Base-by-base conservation (phyloP, 2,329 filamentous ascomycete genomes). In the Grosmannia clavigera region DNA sequence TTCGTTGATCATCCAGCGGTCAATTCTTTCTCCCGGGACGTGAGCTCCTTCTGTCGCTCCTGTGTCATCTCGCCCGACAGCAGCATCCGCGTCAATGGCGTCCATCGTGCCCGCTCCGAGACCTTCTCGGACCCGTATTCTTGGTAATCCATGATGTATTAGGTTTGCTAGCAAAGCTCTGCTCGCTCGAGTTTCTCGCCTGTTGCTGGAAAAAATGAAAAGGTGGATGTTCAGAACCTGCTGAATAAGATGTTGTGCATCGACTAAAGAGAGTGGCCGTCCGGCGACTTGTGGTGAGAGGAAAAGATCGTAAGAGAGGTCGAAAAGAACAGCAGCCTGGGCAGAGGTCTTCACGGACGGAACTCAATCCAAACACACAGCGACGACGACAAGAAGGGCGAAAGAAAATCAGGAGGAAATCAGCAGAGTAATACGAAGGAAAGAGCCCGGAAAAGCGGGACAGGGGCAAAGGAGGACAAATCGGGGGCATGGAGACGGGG, bases 1-100 rank as follows among this genome's bases (percentile, higher is more conserved):
- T 70, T 92, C 89, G 70, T 92, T 92, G 63, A 92, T 86, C 88
- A 94, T 92, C 89, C 89, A 94, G 65, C 85, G 79, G 71, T 92
- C 86, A 69, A 92, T 87, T n/a, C n/a, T 70, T 82, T 87, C 71
- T 92, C 87, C 68, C 82, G 81, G 64, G 81, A 72, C 29, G 82
- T 83, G 66, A 92, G 75, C 60, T 85, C 80, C 69, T 84, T 84
- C 65, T 87, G 84, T 68, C 77, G 81, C 70, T 90, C 86, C 67
- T 85, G 84, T 59, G 84, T 89, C 82, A 92, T 87, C 75, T 91
- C 87, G 57, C 88, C 88, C 60, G 88, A 90, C 70, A 92, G 81
- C 70, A 94, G 76, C 86, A 92, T 90, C 65, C 88, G 83, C 62
- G 87, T 90, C 60, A 94, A 79, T 19, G 88, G 88, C 63, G 89